phyloP scores from a whole-genome alignment of 495 filamentous ascomycete genomes.

The Amorphotheca resinae region DNA sequence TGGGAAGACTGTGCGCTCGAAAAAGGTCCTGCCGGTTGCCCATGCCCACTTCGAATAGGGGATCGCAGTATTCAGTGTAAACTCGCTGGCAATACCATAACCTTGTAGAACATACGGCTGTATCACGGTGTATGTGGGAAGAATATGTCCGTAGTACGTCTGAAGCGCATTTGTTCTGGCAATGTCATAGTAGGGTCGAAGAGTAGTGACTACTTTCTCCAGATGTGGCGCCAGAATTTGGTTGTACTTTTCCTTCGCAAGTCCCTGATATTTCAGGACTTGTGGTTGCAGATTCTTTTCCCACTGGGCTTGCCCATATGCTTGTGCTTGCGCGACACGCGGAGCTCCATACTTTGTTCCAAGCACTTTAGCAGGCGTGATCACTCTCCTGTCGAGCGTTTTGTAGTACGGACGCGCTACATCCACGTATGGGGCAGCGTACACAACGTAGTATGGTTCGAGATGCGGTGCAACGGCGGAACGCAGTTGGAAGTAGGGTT shows the following conservation, averaged over 20 bases:
- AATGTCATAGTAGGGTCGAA: conserved; percentile 61
- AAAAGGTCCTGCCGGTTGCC: conserved; percentile 52
- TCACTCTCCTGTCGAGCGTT: conserved; percentile 49
- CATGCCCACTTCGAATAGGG: conserved; percentile 61
- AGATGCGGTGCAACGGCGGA: conserved; percentile 61
- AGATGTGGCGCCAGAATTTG: conserved; percentile 61
- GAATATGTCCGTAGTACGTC: conserved; percentile 55
- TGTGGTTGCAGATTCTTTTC: conserved; percentile 61
- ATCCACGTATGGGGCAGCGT: conserved; percentile 75
- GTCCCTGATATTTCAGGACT: conserved; percentile 46
- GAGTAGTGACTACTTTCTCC: conserved; percentile 37
- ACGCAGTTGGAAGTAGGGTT: conserved; percentile 62
- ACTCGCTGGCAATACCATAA: conserved; percentile 51
- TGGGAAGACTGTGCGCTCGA: conserved; percentile 66
- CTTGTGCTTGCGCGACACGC: conserved; percentile 49
- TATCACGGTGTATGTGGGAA: conserved; percentile 61
- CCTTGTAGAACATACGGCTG: conserved; percentile 61
- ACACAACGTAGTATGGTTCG: conserved; percentile 75
- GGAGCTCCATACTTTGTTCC: conserved; percentile 71
- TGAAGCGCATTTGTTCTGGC: conserved; percentile 46
- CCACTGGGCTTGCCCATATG: conserved; percentile 61
- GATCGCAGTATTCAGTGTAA: conserved; percentile 56
- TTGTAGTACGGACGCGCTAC: conserved; percentile 60
- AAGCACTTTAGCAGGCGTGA: conserved; percentile 51
- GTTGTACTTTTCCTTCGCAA: conserved; percentile 54